Percentiles rank a stretch among this genome's conserved stretches.
Evolutionary conservation across 148 eudicot species (phyloP).

Genomic region (Rhododendron simsii): DNA sequence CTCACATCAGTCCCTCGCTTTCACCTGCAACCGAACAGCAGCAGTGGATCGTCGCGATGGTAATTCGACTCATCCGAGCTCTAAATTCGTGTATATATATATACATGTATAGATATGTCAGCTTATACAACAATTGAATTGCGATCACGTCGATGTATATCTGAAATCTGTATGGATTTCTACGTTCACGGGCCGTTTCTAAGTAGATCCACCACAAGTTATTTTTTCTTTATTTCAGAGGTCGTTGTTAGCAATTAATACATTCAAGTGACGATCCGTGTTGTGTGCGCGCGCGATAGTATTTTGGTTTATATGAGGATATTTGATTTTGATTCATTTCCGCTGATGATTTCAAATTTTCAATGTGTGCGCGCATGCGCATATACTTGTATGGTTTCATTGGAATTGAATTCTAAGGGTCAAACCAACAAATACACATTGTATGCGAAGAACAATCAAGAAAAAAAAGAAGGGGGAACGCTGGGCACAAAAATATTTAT

Average conservation of each 20-base stretch:
- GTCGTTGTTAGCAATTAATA: neutral
- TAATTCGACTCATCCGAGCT: neutral
- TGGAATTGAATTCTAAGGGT: neutral
- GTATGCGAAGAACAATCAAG: neutral
- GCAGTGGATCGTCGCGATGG: neutral
- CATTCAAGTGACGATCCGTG: neutral
- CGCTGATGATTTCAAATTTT: neutral
- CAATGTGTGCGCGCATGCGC: neutral
- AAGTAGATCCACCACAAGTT: neutral
- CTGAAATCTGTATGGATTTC: neutral
- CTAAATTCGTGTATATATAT: neutral
- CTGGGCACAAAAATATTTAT: neutral
- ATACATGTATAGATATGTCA: neutral
- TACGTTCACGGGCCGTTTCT: neutral
- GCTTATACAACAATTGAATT: neutral
- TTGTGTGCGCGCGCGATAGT: neutral
- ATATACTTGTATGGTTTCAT: neutral
- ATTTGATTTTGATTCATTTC: neutral
- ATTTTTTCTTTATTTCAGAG: neutral
- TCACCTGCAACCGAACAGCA: neutral
- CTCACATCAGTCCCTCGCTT: neutral
- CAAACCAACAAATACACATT: neutral
- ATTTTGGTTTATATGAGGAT: neutral
- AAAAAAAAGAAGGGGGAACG: neutral
- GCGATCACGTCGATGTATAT: neutral